Conservation (phyloP, 2,329 filamentous ascomycete species). For the Periconia macrospinosa region DNA sequence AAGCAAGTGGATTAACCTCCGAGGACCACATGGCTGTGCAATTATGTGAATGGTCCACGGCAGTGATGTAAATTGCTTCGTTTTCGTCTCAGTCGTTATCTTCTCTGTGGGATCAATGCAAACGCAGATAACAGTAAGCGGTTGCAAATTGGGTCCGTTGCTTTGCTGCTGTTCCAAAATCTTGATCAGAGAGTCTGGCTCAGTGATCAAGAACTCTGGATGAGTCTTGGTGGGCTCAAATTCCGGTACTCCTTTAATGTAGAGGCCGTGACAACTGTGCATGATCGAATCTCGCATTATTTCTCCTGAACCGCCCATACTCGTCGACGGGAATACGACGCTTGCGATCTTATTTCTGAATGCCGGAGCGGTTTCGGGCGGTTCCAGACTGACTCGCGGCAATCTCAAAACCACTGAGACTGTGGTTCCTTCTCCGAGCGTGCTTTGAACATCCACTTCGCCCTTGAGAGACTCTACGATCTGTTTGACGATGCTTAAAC, state of each 20-base stretch:
- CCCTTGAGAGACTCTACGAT: slow-evolving; percentile 37
- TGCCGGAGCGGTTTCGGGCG: slow-evolving; percentile 16
- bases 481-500: slow-evolving; percentile 39
- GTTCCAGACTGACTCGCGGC: slow-evolving; percentile 13
- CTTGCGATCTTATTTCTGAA: slow-evolving; percentile 22
- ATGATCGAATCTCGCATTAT: slow-evolving; percentile 29
- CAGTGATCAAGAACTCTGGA: slow-evolving; percentile 29
- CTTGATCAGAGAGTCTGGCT: slow-evolving; percentile 25
- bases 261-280: slow-evolving; percentile 25
- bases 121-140: slow-evolving; percentile 28
- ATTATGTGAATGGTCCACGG: slow-evolving; percentile 30
- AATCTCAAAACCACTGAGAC: slow-evolving; percentile 26
- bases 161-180: slow-evolving; percentile 19
- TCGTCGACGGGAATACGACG: slow-evolving; percentile 24
- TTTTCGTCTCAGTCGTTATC: slow-evolving; percentile 20
- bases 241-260: slow-evolving; percentile 21
- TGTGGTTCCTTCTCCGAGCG: slow-evolving; percentile 27
- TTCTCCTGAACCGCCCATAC: slow-evolving; percentile 23
- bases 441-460: slow-evolving; percentile 35
- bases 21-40: slow-evolving; percentile 32
- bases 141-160: slow-evolving; percentile 13
- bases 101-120: slow-evolving; percentile 33
- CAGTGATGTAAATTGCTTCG: slow-evolving; percentile 24
- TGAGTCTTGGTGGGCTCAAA: slow-evolving; percentile 13
- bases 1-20: slow-evolving; percentile 26